Evolutionary conservation across 1,284 basidiomycete genomes (phyloP), one percentile per base, ranked within the genome.

Genomic region (Apiotrichum montevideense): DNA sequence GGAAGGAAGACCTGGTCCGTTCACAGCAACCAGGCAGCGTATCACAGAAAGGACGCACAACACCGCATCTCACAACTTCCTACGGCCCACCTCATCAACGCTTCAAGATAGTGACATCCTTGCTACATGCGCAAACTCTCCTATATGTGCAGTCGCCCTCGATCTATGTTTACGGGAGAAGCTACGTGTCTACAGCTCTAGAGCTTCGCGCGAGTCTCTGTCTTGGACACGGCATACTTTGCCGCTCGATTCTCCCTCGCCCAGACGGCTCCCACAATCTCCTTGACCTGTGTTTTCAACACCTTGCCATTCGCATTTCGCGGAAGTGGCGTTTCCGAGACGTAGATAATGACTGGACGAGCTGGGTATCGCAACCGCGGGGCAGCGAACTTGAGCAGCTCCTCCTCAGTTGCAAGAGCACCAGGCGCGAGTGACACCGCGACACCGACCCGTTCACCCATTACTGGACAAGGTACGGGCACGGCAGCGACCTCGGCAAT

Each of bases 371-470:
- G 44, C n/a, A 63, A 62, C 57, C 48, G 50, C n/a, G 54, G 44
- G 3, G 21, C 15, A 33, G 45, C 59, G 3, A 15, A 40, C 10
- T 35, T 14, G 10, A 61, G 51, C 29, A 61, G 45, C 10, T 51
- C 46, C 45, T 55, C 51, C 0, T 52, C 44, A 3, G 47, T 48
- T n/a, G 54, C 51, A 1, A 35, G 35, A 2, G 40, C 35, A 1
- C 46, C 59, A 29, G 45, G 56, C 6, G n/a, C 66, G 57, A 74
- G 62, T 2, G 59, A 57, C 3, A 74, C 66, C 6, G 68, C 58
- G 0, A 64, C 70, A 1, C 69, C 72, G 11, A 75, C 72, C 5
- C 66, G 56, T 54, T 75, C 73, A 13, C 73, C 73, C 14, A 75
- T 59, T 14, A 63, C 46, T 4, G 54, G 42, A 46, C 69, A 63